A percentile compares a stretch with the other conserved stretches of the same genome.
phyloP scores from a whole-genome alignment of 2,329 filamentous ascomycete genomes.

The Claviceps pusilla region DNA sequence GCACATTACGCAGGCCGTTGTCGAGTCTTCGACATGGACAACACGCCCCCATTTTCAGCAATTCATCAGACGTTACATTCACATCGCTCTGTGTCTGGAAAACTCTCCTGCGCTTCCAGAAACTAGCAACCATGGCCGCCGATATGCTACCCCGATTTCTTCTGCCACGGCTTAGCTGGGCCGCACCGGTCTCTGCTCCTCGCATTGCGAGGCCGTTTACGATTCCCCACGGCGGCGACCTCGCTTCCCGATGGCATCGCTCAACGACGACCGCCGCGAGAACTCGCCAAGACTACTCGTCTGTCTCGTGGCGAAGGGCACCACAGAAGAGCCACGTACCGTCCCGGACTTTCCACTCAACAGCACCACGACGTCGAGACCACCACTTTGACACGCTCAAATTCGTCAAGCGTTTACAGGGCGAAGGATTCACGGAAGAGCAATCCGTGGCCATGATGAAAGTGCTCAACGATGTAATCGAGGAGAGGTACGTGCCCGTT shows the following conservation, averaged over 20 bases:
- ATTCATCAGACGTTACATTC: too few relatives aligned
- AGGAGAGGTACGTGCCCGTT: conserved; percentile 52
- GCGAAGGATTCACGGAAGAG: conserved; percentile 87
- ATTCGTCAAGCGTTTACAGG: conserved; percentile 79
- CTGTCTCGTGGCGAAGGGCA: conserved; percentile 3
- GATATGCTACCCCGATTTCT: conserved; percentile 37
- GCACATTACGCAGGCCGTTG: neutral
- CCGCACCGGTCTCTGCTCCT: conserved; percentile 14
- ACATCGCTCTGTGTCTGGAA: neutral
- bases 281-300: neutral
- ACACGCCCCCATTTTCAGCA: conserved; percentile 3
- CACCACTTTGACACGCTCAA: conserved; percentile 98
- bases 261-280: neutral
- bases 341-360: conserved; percentile 51
- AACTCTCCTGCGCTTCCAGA: conserved; percentile 5
- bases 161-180: conserved; percentile 41
- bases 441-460: conserved; percentile 98
- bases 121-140: conserved; percentile 13
- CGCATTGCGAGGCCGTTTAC: conserved; percentile 10
- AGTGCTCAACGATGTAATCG: conserved; percentile 88
- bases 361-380: conserved; percentile 45
- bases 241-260: neutral
- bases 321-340: conserved; percentile 10
- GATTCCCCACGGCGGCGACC: conserved; percentile 8
- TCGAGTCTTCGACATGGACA: conserved; percentile 7